Evolutionary conservation across 768 basidiomycete genomes (phyloP), one percentile per base, ranked within the genome.

Genomic region (Gloeophyllum trabeum): DNA sequence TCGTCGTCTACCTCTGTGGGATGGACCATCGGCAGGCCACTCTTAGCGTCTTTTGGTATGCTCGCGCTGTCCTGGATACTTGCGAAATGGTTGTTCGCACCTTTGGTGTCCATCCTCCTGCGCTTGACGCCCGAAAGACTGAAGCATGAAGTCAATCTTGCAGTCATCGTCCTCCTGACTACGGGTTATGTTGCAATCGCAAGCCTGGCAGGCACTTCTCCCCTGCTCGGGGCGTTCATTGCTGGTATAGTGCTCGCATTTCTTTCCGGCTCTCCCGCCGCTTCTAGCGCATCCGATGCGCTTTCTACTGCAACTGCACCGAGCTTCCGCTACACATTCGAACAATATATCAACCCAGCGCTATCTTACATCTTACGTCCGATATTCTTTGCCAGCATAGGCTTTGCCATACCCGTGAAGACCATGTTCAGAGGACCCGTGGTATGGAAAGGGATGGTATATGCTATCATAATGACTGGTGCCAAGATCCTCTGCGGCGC

Each of bases 311-410:
- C n/a, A n/a, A n/a, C n/a, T n/a, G 10, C 16, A 16, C 28, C 28
- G 16, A 10, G 10, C 28, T 32, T 32, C 28, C 28, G 16, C 10
- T 32, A 10, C 10, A 32, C 28, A 10, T 32, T 32, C 28, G 28
- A 10, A 32, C 28, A 10, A 10, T 16, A 10, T 16, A 32, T 32
- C 28, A 32, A 16, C 28, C 28, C 28, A 10, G 10, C 16, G 10
- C 28, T 32, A 16, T 32, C 28, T 32, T 10, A 10, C 10, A 48
- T 82, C 25, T 60, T 82, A 20, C 65, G 69, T 0, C 81, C 82
- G 1, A 53, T 82, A 2, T 83, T 83, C 63, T 83, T 83, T 46
- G 75, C 70, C 4, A 76, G 75, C 26, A 77, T 83, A 35, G 81
- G 79, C 1, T 65, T 61, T 38, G 64, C 73, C 0, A 67, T 81